Percentiles rank a stretch among this genome's conserved stretches.
Conservation (phyloP, 306 rosid genomes). For the Dryas alaskensis region DNA sequence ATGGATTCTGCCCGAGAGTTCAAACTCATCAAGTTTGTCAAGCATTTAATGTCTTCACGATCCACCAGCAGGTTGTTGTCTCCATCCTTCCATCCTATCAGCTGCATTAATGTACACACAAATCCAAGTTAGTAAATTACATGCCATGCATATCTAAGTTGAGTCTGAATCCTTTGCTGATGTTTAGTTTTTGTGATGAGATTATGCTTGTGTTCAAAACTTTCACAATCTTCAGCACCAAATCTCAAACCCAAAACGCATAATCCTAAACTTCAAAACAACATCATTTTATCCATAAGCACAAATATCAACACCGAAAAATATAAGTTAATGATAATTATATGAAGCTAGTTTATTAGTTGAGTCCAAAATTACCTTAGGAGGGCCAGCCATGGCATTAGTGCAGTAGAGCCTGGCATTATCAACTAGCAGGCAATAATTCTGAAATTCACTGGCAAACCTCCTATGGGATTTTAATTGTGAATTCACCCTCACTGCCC, state of each 20-base stretch:
- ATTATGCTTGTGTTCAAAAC: too few relatives aligned
- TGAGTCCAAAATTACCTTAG: slow-evolving; percentile 47
- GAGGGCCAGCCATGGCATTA: slow-evolving; percentile 51
- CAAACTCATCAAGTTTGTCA: slow-evolving; percentile 44
- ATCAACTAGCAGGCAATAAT: slow-evolving; percentile 78
- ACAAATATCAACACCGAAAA: too few relatives aligned
- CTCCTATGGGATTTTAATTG: slow-evolving; percentile 89
- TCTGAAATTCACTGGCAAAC: slow-evolving; percentile 72
- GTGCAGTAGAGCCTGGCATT: slow-evolving; percentile 68
- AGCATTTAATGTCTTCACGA: slow-evolving; percentile 45
- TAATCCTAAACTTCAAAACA: too few relatives aligned
- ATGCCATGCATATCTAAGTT: too few relatives aligned
- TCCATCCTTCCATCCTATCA: slow-evolving; percentile 70
- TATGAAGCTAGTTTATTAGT: background rate
- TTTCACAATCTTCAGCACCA: too few relatives aligned
- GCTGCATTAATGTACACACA: slow-evolving; percentile 36
- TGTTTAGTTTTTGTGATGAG: too few relatives aligned
- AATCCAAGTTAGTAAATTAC: background rate
- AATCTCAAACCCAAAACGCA: too few relatives aligned
- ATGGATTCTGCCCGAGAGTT: slow-evolving; percentile 70
- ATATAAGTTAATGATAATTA: too few relatives aligned
- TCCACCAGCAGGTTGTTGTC: slow-evolving; percentile 52
- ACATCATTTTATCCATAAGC: too few relatives aligned
- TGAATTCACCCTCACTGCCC: slow-evolving; percentile 90
- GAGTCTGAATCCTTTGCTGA: too few relatives aligned